Conservation (phyloP, 371 early-diverging fungal species). For the Mortierella sp. region DNA sequence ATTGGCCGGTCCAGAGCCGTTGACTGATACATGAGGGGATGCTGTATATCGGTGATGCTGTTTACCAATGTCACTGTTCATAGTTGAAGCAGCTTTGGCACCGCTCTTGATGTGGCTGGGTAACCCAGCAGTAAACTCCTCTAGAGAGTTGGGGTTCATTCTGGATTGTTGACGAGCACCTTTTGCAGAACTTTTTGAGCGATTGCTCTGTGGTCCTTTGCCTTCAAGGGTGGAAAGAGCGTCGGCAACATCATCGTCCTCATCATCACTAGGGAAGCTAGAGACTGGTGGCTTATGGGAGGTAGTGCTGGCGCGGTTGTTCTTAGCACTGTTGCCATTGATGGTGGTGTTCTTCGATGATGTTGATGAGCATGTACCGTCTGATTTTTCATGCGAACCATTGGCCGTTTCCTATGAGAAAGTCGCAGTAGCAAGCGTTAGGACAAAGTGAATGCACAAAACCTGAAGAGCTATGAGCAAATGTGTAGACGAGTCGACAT, state of each 20-base stretch:
- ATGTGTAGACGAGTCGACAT: constrained; percentile 11
- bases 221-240: constrained; percentile 51
- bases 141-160: constrained; percentile 37
- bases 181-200: constrained; percentile 24
- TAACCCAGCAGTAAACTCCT: constrained; percentile 43
- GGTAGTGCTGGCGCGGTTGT: too few relatives aligned
- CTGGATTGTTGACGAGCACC: constrained; percentile 21
- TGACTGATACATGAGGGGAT: too few relatives aligned
- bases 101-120: constrained; percentile 48
- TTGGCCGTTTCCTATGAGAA: too few relatives aligned
- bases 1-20: constrained; percentile 40
- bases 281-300: too few relatives aligned
- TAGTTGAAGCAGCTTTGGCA: too few relatives aligned
- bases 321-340: constrained; percentile 3
- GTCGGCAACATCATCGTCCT: constrained; percentile 38
- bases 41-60: too few relatives aligned
- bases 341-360: too few relatives aligned
- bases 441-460: too few relatives aligned
- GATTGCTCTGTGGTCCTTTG: constrained; percentile 21
- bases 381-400: too few relatives aligned
- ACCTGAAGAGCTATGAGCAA: not conserved
- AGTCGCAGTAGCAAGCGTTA: too few relatives aligned
- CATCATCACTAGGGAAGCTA: constrained; percentile 40
- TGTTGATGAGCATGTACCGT: too few relatives aligned
- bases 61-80: too few relatives aligned